Evolutionary conservation across 2,329 filamentous ascomycete species (phyloP), one percentile per base, ranked within the genome.

Genomic region (Paracoccidioides brasiliensis): DNA sequence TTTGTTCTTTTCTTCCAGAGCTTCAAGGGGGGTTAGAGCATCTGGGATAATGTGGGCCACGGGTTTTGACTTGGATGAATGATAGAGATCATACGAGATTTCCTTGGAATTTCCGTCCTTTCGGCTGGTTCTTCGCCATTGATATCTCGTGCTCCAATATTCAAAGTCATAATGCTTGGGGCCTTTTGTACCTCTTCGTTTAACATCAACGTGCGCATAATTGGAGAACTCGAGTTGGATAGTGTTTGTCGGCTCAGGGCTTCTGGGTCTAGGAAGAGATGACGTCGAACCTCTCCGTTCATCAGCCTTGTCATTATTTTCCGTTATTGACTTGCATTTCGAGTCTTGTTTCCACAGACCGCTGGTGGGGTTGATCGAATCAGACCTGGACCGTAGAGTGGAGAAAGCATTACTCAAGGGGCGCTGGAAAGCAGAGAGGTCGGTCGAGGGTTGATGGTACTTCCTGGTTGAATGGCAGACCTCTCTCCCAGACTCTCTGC

Each of bases 201-300:
- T 83, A 52, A 98, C 74, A 61, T 95, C 87, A 43, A 97, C 83
- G 63, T 93, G 89, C 2, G 91, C 91, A 68, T 98, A 98, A 74
- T 97, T 98, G 61, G 89, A 94, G 69, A 96, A 98, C 68, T 97
- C 91, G 38, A 98, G 80, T 71, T 90, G 88, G 68, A 91, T 86
- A 40, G 80, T 85, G 69, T 95, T 89, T 56, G 84, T 87, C 15
- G 87, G 81, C 46, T 76, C 65, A 54, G 71, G 64, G 14, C 43
- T 40, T 43, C 51, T 52, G 35, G 15, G 28, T n/a, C 37, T 12
- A 14, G 49, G 35, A 6, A 40, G 5, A 5, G 55, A 57, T 9
- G 37, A 42, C 37, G 35, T 46, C n/a, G 55, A 56, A 38, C 32
- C 57, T 53, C 50, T 58, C 52, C 60, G 59, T 22, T 63, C 57